phyloP scores from a whole-genome alignment of 495 filamentous ascomycete species.

The Lindgomyces ingoldianus region DNA sequence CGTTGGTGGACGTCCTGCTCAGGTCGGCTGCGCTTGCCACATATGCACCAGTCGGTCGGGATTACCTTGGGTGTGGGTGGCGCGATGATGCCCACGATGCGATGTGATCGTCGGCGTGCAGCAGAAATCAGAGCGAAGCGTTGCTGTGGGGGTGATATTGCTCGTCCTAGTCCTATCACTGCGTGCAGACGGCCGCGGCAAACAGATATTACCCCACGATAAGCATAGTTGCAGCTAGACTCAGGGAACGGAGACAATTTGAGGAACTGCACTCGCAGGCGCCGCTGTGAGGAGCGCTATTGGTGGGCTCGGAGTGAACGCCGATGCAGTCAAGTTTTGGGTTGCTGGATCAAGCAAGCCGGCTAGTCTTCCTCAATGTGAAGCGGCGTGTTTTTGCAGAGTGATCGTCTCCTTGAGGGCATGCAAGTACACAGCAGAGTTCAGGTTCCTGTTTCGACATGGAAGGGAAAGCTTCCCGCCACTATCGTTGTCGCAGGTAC shows the following conservation, averaged over 20 bases:
- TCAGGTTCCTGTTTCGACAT: no score
- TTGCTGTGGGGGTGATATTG: background rate
- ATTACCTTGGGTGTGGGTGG: no score
- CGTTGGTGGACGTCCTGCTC: no score
- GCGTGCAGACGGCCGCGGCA: background rate
- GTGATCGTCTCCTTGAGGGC: background rate
- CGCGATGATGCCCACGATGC: no score
- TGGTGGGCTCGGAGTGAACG: background rate
- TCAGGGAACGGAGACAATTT: conserved; percentile 6
- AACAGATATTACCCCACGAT: conserved; percentile 22
- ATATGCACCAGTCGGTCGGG: no score
- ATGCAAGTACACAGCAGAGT: no score
- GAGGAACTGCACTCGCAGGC: conserved; percentile 1
- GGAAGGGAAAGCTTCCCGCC: no score
- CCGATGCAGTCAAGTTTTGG: background rate
- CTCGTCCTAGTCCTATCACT: conserved; percentile 1
- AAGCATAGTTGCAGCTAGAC: conserved; percentile 9
- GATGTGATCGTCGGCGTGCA: background rate
- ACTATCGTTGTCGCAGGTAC: no score
- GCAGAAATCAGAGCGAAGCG: background rate
- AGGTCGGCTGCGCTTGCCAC: no score
- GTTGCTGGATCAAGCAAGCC: background rate
- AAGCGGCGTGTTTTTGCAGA: background rate
- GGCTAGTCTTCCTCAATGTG: no score
- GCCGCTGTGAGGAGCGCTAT: background rate